phyloP scores from a whole-genome alignment of 1,284 basidiomycete genomes.

The Sanghuangporus sanghuang region DNA sequence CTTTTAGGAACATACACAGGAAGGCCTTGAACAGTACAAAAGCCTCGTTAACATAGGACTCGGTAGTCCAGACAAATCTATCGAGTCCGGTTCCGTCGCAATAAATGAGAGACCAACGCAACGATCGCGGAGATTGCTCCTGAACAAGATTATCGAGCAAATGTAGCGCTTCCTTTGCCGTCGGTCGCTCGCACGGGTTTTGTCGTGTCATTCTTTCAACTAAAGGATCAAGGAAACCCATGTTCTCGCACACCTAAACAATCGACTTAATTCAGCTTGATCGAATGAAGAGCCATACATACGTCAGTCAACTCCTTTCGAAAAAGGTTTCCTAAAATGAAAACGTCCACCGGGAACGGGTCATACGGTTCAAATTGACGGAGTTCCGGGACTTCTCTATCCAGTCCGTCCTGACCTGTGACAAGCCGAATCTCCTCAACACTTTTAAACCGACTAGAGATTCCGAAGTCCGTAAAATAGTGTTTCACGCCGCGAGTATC shows the following conservation, averaged over 20 bases:
- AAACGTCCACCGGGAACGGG: conserved; percentile 14
- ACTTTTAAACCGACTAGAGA: conserved; percentile 6
- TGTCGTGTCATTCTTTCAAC: conserved; percentile 13
- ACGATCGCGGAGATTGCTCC: not conserved
- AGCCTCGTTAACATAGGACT: not conserved
- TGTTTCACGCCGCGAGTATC: conserved; percentile 17
- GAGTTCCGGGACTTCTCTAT: conserved; percentile 9
- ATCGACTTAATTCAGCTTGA: not conserved
- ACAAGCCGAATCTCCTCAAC: not conserved
- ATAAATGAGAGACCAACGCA: not conserved
- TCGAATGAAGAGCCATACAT: not conserved
- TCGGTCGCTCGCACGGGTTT: conserved; percentile 10
- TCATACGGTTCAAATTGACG: not conserved
- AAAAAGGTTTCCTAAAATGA: conserved; percentile 14
- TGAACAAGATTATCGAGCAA: not conserved
- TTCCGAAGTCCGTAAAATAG: conserved; percentile 22
- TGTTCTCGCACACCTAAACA: conserved; percentile 11
- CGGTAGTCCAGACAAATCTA: not conserved
- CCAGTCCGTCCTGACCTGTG: conserved; percentile 1
- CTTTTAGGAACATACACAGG: not conserved
- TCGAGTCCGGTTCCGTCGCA: not conserved
- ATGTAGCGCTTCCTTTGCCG: not conserved
- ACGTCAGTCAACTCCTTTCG: not conserved
- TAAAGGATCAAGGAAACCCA: conserved; percentile 15
- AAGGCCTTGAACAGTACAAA: not conserved